Evolutionary conservation across 116 monocot species (phyloP), one percentile per base, ranked within the genome.

Genomic region (Zostera marina): DNA sequence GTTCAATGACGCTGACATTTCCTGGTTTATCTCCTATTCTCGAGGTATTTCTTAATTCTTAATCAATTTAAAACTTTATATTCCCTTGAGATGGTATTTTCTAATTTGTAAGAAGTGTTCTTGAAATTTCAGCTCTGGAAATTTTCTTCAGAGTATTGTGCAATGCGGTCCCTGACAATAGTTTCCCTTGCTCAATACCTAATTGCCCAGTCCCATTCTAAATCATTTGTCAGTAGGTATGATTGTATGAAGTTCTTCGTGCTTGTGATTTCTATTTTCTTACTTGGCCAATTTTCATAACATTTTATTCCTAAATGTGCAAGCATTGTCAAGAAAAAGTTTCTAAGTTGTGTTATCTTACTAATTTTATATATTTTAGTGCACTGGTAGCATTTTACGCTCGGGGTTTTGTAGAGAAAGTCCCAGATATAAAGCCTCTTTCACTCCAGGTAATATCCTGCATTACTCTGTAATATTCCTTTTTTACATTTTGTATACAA

Each of bases 341-440:
- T 24, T 54, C 22, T 25, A 8, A 21, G 16, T 17, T 24, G 4
- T 54, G 23, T 0, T 54, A n/a, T 22, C 19, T 54, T 25, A 22
- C 23, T 22, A 11, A 54, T 20, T 17, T 55, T 23, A n/a, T n/a
- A n/a, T 63, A 20, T 59, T 53, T 61, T 73, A 94, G 94, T 75
- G 77, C 75, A 2, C 66, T 94, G 79, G 88, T 88, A 54, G 94
- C 94, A 67, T 94, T 94, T 73, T 94, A 94, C 67, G 82, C 94
- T 26, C 66, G 88, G 47, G 85, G 79, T 65, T 88, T 94, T 72
- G 84, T 82, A 59, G 94, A 94, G 67, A 79, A 75, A 70, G 71
- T 85, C 68, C 81, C 84, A 73, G 69, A 80, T 42, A 76, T 88
- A 71, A 94, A 79, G 66, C 79, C 88, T 68, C 94, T 89, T 76